These are phyloP conservation scores for Asterophora lycoperdoides DNA, from an alignment of 768 basidiomycete species.

Conservation along the genomic window DNA sequence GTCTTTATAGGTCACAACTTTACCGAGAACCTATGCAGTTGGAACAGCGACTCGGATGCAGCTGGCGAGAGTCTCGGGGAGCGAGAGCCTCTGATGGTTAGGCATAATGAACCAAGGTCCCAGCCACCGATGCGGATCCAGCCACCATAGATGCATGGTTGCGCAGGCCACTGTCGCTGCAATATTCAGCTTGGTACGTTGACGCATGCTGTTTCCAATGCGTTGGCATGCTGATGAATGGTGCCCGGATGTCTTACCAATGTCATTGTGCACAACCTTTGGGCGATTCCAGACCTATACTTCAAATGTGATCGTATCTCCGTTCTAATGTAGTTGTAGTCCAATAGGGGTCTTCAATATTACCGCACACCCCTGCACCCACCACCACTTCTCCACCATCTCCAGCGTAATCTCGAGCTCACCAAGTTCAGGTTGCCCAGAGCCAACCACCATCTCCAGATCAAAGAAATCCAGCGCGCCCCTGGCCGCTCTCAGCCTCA, in stretches of 20 bases:
- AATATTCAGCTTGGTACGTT: too few relatives aligned
- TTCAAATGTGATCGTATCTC: too few relatives aligned
- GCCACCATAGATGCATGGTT: constrained; percentile 9
- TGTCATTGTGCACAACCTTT: too few relatives aligned
- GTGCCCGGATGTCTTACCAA: too few relatives aligned
- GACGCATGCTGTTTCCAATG: too few relatives aligned
- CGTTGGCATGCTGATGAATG: too few relatives aligned
- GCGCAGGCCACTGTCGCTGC: too few relatives aligned
- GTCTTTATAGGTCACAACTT: constrained; percentile 30
- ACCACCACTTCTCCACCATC: constrained; percentile 89
- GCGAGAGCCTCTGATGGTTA: constrained; percentile 26
- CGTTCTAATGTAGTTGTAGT: too few relatives aligned
- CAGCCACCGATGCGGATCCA: constrained; percentile 25
- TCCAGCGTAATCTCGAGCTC: constrained; percentile 40
- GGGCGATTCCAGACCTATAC: too few relatives aligned
- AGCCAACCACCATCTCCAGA: constrained; percentile 18
- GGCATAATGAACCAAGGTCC: constrained; percentile 21
- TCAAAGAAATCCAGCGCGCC: constrained; percentile 75
- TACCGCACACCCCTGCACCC: too few relatives aligned
- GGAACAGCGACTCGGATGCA: constrained; percentile 10
- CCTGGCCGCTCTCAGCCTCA: constrained; percentile 28
- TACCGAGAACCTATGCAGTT: constrained; percentile 29
- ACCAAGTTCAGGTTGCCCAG: too few relatives aligned
- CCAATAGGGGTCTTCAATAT: too few relatives aligned
- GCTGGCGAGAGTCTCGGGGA: constrained; percentile 16